These are phyloP conservation scores for Asparagopsis taxiformis DNA, from an alignment of 31 red algal genomes.

Conservation along the genomic window DNA sequence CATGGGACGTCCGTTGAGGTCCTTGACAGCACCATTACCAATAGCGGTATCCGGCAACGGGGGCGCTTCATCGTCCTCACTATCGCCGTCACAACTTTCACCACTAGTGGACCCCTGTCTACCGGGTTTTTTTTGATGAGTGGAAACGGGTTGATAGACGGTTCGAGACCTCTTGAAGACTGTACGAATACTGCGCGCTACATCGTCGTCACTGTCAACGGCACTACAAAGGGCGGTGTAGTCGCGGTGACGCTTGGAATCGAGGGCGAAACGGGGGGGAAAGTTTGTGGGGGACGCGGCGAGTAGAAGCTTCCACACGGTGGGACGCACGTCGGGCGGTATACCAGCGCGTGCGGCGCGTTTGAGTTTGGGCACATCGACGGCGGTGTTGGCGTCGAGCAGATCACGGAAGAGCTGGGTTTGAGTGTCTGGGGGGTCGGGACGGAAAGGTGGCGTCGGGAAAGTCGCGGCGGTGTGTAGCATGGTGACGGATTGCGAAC, in stretches of 20 bases:
- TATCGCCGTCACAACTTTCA: conserved; percentile 40
- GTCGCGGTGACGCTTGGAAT: conserved; percentile 7
- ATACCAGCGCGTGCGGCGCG: conserved; percentile 62
- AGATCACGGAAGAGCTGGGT: conserved; percentile 27
- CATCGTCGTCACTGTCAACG: conserved; percentile 14
- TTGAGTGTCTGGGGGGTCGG: conserved; percentile 21
- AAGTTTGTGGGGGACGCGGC: conserved; percentile 63
- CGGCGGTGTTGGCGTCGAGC: conserved; percentile 75
- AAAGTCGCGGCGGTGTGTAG: background rate
- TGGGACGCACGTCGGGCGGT: conserved; percentile 49
- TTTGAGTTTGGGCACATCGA: conserved; percentile 74
- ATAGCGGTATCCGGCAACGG: background rate
- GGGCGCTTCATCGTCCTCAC: conserved; percentile 14
- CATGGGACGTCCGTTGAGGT: background rate
- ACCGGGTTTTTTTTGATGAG: conserved; percentile 14
- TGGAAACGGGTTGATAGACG: conserved; percentile 21
- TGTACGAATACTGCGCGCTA: conserved; percentile 38
- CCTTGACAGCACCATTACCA: background rate
- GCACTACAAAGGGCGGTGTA: conserved; percentile 29
- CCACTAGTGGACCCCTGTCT: conserved; percentile 25
- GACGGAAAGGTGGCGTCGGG: background rate
- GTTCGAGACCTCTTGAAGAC: conserved; percentile 37
- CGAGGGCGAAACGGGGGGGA: conserved; percentile 40
- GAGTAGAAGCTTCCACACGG: conserved; percentile 79
- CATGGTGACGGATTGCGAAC: too few relatives aligned